phyloP scores from a whole-genome alignment of 2,329 filamentous ascomycete species.

The Teratosphaeriaceae sp. region DNA sequence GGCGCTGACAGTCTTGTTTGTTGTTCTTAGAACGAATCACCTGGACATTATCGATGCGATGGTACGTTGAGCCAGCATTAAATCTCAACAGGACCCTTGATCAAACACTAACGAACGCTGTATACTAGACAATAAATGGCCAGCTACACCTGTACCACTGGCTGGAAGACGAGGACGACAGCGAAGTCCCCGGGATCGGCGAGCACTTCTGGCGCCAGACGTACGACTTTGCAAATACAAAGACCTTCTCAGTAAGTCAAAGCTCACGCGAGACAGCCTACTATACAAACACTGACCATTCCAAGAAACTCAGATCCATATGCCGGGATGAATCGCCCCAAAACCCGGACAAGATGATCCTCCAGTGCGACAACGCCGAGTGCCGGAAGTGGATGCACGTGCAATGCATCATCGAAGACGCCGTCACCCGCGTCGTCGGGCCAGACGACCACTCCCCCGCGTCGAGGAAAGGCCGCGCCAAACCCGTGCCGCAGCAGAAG shows the following conservation, averaged over 20 bases:
- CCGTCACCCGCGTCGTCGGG: no score
- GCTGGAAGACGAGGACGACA: constrained; percentile 58
- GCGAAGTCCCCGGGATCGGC: constrained; percentile 17
- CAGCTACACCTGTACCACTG: constrained; percentile 58
- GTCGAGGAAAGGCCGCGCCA: constrained; percentile 13
- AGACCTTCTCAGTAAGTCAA: constrained; percentile 30
- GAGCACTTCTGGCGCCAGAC: constrained; percentile 42
- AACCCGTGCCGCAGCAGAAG: no score
- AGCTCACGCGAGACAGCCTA: background rate
- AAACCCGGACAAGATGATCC: constrained; percentile 37
- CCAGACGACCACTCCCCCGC: no score
- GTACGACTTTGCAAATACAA: constrained; percentile 28
- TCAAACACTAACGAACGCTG: no score
- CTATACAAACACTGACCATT: background rate
- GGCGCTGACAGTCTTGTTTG: no score
- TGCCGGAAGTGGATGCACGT: constrained; percentile 40
- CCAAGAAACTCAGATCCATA: constrained; percentile 29
- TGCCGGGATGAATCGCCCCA: constrained; percentile 35
- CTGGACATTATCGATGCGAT: constrained; percentile 72
- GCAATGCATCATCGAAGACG: constrained; percentile 31
- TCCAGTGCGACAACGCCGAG: constrained; percentile 32
- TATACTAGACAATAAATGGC: constrained; percentile 50
- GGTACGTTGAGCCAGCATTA: constrained; percentile 1
- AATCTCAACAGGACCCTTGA: background rate
- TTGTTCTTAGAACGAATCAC: no score